Base-by-base conservation (phyloP, 768 basidiomycete species). In the Tricholoma hemisulphureum region DNA sequence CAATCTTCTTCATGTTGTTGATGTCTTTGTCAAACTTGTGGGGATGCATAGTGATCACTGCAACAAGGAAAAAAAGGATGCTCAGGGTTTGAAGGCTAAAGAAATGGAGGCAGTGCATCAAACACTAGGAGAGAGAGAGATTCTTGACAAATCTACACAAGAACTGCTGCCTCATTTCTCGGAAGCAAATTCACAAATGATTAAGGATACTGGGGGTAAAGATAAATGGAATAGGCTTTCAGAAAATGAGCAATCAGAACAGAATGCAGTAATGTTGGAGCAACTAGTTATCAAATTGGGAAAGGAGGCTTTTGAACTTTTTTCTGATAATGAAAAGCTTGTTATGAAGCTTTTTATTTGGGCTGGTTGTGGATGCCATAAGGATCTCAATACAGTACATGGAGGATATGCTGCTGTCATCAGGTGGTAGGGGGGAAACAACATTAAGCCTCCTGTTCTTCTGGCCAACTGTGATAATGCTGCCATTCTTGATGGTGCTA, bases 341-440 rank as follows among this genome's bases (percentile, higher is more conserved):
- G 18, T 59, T 20, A 39, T 39, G 59, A 45, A 31, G 37, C 53
- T 74, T 20, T 73, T 74, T 58, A 60, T 74, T 21, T 70, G 70
- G 67, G 65, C 61, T 28, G 68, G 68, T 3, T 74, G 71, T 61
- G 69, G 67, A 21, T 69, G 68, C 60, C 73, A 74, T 57, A 73
- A 73, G 57, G 71, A 75, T 37, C 57, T 70, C 7, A 75, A 75
- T 49, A 60, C 66, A 14, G 61, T 73, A 6, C 60, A 62, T 26
- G 68, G 67, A 6, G 71, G 72, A 2, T 66, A 68, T 57, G 24
- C 34, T 23, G 49, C 60, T 10, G 63, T 69, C 59, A 28, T 20
- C n/a, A 20, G 39, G 18, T 70, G 53, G 53, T 72, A 64, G 63
- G 28, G 48, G 6, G 43, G 53, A 23, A 48, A 62, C 51, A 56